Percentiles rank a stretch among this genome's conserved stretches.
Conservation (phyloP, 805 yeast genomes). For the Grigorovia transvaalensis region DNA sequence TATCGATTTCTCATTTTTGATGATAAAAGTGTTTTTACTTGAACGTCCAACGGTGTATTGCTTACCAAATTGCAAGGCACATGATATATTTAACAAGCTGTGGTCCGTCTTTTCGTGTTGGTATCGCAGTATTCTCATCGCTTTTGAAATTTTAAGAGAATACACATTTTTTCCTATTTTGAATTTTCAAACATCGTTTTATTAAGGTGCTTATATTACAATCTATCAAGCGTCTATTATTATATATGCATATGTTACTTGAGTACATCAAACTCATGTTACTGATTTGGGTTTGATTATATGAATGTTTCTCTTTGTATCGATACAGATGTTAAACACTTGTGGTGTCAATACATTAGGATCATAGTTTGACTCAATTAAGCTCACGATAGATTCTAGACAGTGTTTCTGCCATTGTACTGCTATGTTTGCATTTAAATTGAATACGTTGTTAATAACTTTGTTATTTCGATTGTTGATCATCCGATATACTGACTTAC, state of each 20-base stretch:
- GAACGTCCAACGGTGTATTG: constrained; percentile 23
- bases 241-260: not conserved
- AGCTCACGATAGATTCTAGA: constrained; percentile 9
- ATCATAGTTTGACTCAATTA: constrained; percentile 5
- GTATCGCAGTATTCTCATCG: constrained; percentile 23
- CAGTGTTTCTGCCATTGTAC: constrained; percentile 22
- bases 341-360: constrained; percentile 5
- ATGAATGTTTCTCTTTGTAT: constrained; percentile 7
- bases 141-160: not conserved
- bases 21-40: constrained; percentile 17
- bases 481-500: constrained; percentile 11
- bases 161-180: too few relatives aligned
- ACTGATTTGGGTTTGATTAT: not conserved
- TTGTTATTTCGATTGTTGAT: constrained; percentile 11
- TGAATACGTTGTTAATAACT: constrained; percentile 5
- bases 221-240: too few relatives aligned
- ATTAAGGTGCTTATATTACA: too few relatives aligned
- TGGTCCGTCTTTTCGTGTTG: constrained; percentile 15
- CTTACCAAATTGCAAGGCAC: constrained; percentile 9
- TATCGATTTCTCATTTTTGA: constrained; percentile 28
- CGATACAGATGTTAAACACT: constrained; percentile 13
- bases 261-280: not conserved
- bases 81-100: constrained; percentile 6
- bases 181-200: too few relatives aligned
- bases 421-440: constrained; percentile 20